Evolutionary conservation across 148 eudicot species (phyloP).

Genomic region (Arbutus unedo): DNA sequence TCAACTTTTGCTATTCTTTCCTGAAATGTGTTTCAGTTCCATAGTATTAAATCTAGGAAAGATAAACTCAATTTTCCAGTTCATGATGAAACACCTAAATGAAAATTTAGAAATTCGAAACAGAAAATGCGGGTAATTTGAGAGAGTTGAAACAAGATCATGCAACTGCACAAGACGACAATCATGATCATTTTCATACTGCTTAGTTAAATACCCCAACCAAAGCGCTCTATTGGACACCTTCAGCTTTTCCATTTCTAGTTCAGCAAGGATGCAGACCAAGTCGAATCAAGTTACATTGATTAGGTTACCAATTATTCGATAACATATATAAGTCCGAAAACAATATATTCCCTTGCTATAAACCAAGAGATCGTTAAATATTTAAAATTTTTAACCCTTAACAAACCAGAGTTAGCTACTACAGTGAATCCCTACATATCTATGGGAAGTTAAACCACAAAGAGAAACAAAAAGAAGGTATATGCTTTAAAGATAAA

Average conservation of each 20-base stretch:
- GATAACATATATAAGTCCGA: not conserved
- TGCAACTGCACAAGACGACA: not conserved
- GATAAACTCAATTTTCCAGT: slow-evolving; percentile 1
- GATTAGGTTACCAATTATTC: not conserved
- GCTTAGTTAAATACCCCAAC: not conserved
- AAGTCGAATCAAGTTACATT: not conserved
- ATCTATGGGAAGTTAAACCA: not conserved
- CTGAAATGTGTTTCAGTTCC: slow-evolving; percentile 22
- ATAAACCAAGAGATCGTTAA: not conserved
- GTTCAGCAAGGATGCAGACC: not conserved
- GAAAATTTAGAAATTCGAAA: not conserved
- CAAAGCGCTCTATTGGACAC: not conserved
- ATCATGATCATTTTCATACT: not conserved
- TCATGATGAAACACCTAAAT: not conserved
- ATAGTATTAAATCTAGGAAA: not conserved
- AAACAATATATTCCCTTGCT: not conserved
- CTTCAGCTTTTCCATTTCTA: not conserved
- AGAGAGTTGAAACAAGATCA: not conserved
- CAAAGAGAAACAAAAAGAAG: not conserved
- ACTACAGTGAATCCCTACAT: not conserved
- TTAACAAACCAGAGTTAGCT: not conserved
- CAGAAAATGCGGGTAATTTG: not conserved
- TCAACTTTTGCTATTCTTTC: slow-evolving; percentile 32
- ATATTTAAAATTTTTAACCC: not conserved
- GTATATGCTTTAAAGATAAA: not conserved